Percentiles rank a stretch among this genome's conserved stretches.
These are phyloP conservation scores for Fusarium sp. DNA, from an alignment of 2,329 filamentous ascomycete species.

Conservation along the genomic window DNA sequence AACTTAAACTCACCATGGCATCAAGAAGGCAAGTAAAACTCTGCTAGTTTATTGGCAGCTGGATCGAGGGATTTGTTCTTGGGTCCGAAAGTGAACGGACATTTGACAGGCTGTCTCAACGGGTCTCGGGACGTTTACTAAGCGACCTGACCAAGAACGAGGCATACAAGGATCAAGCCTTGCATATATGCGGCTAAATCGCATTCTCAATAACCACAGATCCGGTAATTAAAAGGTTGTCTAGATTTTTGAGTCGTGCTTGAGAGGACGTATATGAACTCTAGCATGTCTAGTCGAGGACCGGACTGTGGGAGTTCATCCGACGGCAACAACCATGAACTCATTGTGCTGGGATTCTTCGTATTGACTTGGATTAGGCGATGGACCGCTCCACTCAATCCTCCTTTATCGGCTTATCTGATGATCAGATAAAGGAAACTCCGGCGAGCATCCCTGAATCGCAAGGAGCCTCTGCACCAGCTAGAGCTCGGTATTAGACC, in stretches of 20 bases:
- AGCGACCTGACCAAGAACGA: constrained; percentile 4
- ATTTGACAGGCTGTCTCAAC: background rate
- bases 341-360: background rate
- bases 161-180: background rate
- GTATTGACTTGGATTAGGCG: background rate
- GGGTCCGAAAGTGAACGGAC: background rate
- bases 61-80: background rate
- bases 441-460: constrained; percentile 15
- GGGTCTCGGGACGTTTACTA: background rate
- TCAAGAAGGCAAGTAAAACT: background rate
- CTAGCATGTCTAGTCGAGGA: background rate
- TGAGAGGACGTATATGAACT: background rate
- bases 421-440: constrained; percentile 38
- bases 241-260: background rate
- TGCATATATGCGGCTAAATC: background rate
- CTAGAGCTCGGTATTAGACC: constrained; percentile 2
- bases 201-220: background rate
- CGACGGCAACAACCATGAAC: background rate
- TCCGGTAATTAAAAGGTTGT: background rate
- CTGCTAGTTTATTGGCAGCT: background rate
- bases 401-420: constrained; percentile 28
- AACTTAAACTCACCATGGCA: constrained; percentile 4
- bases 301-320: background rate
- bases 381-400: background rate
- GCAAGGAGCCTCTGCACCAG: constrained; percentile 10